A percentile compares a stretch with the other conserved stretches of the same genome.
Conservation (phyloP, 345 rosid species). For the Nephelium lappaceum region DNA sequence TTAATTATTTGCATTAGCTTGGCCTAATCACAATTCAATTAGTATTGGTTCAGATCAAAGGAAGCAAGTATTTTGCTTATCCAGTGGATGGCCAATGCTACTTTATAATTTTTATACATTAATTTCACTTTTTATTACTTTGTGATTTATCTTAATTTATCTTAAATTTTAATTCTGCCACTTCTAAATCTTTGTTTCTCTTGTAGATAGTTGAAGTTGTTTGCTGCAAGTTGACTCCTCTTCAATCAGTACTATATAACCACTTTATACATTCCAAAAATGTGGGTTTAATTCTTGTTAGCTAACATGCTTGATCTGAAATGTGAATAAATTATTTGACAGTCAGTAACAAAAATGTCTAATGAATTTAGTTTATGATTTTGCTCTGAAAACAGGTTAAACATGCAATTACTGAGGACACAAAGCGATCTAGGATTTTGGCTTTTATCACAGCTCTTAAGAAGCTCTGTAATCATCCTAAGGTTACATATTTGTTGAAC, state of each 20-base stretch:
- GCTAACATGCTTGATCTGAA: slow-evolving; percentile 7
- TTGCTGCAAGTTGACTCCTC: slow-evolving; percentile 95
- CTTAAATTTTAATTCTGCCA: not conserved
- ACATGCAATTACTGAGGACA: slow-evolving; percentile 73
- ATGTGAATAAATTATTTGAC: not conserved
- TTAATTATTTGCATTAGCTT: not conserved
- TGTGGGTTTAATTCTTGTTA: slow-evolving; percentile 47
- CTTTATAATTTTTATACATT: not conserved
- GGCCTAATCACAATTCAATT: not conserved
- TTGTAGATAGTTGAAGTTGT: slow-evolving; percentile 96
- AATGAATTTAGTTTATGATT: slow-evolving; percentile 8
- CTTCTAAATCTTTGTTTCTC: slow-evolving; percentile 30
- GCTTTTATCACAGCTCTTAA: slow-evolving; percentile 98
- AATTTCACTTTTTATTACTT: not conserved
- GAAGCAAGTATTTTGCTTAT: not conserved
- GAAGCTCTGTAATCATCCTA: slow-evolving; percentile 99
- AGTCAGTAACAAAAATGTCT: not conserved
- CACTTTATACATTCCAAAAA: slow-evolving; percentile 97
- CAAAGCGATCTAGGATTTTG: slow-evolving; percentile 87
- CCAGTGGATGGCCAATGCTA: slow-evolving; percentile 1
- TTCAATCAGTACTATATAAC: slow-evolving; percentile 81
- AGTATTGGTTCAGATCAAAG: not conserved
- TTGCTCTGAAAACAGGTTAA: slow-evolving; percentile 62
- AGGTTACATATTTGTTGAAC: slow-evolving; percentile 45
- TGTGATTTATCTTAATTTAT: not conserved